Base-by-base conservation (phyloP, 2,329 filamentous ascomycete genomes). In the Juglanconis juglandina region DNA sequence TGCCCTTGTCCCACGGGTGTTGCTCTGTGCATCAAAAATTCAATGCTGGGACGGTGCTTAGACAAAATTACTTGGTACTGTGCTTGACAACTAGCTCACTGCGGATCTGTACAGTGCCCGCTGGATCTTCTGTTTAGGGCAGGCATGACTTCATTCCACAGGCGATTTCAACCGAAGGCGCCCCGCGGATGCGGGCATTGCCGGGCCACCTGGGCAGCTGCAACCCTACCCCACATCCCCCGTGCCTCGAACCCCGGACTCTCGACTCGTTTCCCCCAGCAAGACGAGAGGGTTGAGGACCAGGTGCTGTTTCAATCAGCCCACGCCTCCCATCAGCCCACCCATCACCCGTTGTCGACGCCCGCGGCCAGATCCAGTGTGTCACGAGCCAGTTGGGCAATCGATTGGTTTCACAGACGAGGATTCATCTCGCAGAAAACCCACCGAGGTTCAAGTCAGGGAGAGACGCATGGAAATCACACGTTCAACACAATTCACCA, bases 401-500 rank as follows among this genome's bases (percentile, higher is more conserved):
- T 48, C 56, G 54, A 61, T 54, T 52, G 24, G 42, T 13, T 37
- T 34, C 53, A 47, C 56, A 41, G 49, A 42, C 35, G 35, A 24
- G 47, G 11, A 14, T 4, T 37, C 37, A 24, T 51, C 10, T 7
- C 37, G 33, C n/a, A 51, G 49, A 32, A 53, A 11, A 49, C 47
- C 47, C 47, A 49, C 47, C 24, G 32, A 24, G 7, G 3, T 47
- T 47, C 44, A 30, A 3, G 44, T 49, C 32, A 24, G n/a, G 5
- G 9, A 11, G 35, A 51, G 11, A 5, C n/a, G 13, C 30, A 5
- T n/a, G 13, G 46, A 58, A 39, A 48, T 33, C 41, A 53, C 50
- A 41, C 52, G 56, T 39, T 47, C 41, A 35, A 48, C 33, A 42
- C 13, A 41, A 10, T 33, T 51, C 61, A 72, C 52, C 59, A 85